A percentile compares a stretch with the other conserved stretches of the same genome.
These are phyloP conservation scores for Dendrobium officinale DNA, from an alignment of 106 monocot genomes.

Conservation along the genomic window DNA sequence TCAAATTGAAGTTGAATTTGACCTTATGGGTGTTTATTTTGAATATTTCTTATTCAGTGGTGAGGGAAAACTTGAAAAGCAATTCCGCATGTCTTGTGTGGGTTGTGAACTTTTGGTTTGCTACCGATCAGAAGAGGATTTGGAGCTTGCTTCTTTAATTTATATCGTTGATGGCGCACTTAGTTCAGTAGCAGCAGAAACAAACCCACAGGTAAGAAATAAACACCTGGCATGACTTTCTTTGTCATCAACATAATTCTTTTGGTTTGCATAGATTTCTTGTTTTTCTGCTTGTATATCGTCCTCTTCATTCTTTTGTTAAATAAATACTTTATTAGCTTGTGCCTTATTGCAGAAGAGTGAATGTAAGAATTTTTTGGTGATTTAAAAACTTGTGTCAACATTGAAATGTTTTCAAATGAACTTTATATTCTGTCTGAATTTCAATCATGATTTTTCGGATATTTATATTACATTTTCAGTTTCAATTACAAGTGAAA, in stretches of 20 bases:
- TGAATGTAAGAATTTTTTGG: background rate
- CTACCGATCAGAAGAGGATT: constrained; percentile 84
- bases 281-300: background rate
- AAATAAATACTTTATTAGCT: background rate
- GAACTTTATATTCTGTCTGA: background rate
- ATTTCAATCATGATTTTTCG: background rate
- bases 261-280: background rate
- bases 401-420: background rate
- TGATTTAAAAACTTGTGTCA: background rate
- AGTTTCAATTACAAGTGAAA: background rate
- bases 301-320: background rate
- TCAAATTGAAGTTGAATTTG: background rate
- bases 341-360: background rate
- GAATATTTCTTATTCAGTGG: constrained; percentile 44
- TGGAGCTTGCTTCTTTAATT: constrained; percentile 65
- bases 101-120: constrained; percentile 96
- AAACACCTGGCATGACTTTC: background rate
- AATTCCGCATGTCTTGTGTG: constrained; percentile 83
- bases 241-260: background rate
- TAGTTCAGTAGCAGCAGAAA: constrained; percentile 88
- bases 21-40: constrained; percentile 8
- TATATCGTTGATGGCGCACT: constrained; percentile 97
- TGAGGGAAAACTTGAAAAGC: constrained; percentile 90
- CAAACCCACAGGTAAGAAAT: constrained; percentile 77
- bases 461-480: background rate